A percentile compares a stretch with the other conserved stretches of the same genome.
Conservation (phyloP, 2,329 filamentous ascomycete species). For the Atkinsonella hypoxylon region DNA sequence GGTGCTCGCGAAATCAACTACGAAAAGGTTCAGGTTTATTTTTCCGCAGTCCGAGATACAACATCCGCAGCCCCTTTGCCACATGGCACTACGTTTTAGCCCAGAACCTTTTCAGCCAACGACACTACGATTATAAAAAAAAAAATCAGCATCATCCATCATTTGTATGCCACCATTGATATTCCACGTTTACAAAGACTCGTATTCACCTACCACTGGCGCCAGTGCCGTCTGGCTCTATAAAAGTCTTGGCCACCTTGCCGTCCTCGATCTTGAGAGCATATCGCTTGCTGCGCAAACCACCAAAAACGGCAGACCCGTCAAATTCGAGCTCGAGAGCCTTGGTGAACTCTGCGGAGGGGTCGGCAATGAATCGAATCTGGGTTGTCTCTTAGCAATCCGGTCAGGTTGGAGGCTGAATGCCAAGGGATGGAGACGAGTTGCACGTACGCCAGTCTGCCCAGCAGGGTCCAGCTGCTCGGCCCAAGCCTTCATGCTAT, state of each 20-base stretch:
- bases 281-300: constrained; percentile 75
- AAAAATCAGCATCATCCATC: neutral
- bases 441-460: constrained; percentile 61
- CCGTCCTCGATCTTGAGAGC: constrained; percentile 74
- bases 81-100: constrained; percentile 4
- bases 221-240: constrained; percentile 84
- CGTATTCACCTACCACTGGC: constrained; percentile 46
- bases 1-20: too few relatives aligned
- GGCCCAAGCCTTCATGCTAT: constrained; percentile 82
- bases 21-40: too few relatives aligned
- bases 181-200: too few relatives aligned
- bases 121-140: constrained; percentile 25
- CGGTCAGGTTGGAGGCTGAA: neutral
- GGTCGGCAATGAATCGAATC: constrained; percentile 85
- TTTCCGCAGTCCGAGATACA: neutral
- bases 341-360: constrained; percentile 67
- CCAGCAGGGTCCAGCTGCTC: constrained; percentile 63
- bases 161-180: neutral
- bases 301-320: constrained; percentile 66
- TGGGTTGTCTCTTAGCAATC: constrained; percentile 20
- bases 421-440: neutral
- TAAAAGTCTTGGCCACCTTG: constrained; percentile 66
- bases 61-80: neutral
- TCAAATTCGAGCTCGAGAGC: constrained; percentile 78
- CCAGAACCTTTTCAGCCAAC: constrained; percentile 38